Evolutionary conservation across 495 filamentous ascomycete genomes (phyloP).

Genomic region (Tetracladium marchalianum): DNA sequence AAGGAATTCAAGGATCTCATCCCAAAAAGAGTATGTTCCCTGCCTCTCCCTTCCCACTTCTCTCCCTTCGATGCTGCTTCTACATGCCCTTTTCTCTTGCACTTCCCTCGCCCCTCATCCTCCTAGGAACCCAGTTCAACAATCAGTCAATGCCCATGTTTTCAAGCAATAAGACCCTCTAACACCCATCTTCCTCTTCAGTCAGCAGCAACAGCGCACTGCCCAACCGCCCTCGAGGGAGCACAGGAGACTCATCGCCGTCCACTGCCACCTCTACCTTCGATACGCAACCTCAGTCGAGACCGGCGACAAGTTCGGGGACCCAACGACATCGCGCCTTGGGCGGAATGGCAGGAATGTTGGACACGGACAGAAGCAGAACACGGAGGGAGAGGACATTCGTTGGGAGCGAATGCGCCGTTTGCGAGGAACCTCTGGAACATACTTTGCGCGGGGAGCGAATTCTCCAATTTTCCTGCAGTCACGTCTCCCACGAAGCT

Average conservation of each 20-base stretch:
- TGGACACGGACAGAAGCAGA: conserved; percentile 69
- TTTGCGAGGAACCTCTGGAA: conserved; percentile 95
- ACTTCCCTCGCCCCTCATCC: neutral
- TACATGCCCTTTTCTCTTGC: neutral
- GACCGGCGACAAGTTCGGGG: conserved; percentile 5
- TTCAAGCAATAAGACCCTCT: neutral
- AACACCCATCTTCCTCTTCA: conserved; percentile 1
- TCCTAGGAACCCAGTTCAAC: neutral
- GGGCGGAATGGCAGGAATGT: conserved; percentile 53
- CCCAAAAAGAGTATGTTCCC: conserved; percentile 15
- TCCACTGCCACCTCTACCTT: neutral
- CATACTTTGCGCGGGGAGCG: conserved; percentile 93
- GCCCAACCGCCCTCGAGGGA: neutral
- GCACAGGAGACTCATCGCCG: neutral
- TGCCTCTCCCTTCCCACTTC: conserved; percentile 5
- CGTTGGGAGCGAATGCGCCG: conserved; percentile 86
- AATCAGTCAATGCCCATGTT: neutral
- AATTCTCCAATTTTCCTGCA: conserved; percentile 91
- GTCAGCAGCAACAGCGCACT: neutral
- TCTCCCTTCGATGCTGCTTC: neutral
- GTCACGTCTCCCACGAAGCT: conserved; percentile 93
- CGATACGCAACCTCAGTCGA: conserved; percentile 1
- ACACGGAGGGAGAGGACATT: conserved; percentile 89
- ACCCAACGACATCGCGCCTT: conserved; percentile 15
- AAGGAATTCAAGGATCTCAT: conserved; percentile 12